These are phyloP conservation scores for Lactuca saligna DNA, from an alignment of 129 eudicot species.

Conservation along the genomic window DNA sequence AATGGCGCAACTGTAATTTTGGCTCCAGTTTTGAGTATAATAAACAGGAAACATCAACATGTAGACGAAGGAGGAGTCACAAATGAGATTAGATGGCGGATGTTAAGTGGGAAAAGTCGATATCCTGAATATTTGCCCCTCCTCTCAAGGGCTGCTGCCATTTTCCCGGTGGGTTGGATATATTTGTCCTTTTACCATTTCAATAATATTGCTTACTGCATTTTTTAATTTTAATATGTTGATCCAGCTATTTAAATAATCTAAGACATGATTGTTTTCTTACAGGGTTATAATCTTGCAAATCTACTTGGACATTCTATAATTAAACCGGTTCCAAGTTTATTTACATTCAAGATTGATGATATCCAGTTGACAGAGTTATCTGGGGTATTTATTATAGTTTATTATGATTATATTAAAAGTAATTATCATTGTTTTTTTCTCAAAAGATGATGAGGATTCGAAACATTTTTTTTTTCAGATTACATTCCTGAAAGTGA, in stretches of 20 bases:
- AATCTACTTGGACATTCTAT: conserved; percentile 92
- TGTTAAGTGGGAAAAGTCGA: conserved; percentile 89
- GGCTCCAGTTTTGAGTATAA: conserved; percentile 36
- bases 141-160: conserved; percentile 85
- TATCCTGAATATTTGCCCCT: conserved; percentile 62
- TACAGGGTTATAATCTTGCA: conserved; percentile 84
- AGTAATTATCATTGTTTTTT: not conserved
- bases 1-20: conserved; percentile 62
- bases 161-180: conserved; percentile 79
- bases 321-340: conserved; percentile 87
- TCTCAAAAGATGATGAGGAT: conserved; percentile 6
- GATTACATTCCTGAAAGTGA: conserved; percentile 87
- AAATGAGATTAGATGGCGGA: conserved; percentile 58
- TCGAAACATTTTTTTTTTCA: conserved; percentile 32
- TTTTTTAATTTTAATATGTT: not conserved
- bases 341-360: conserved; percentile 95
- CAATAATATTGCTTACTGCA: not conserved
- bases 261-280: conserved; percentile 18
- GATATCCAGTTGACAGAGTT: conserved; percentile 71
- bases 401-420: not conserved
- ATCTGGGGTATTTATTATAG: conserved; percentile 66
- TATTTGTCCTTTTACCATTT: conserved; percentile 5
- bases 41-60: conserved; percentile 54
- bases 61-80: conserved; percentile 45
- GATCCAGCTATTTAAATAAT: too few species aligned